Conservation (phyloP, 1,139 yeast genomes). For the Pichia sp. region DNA sequence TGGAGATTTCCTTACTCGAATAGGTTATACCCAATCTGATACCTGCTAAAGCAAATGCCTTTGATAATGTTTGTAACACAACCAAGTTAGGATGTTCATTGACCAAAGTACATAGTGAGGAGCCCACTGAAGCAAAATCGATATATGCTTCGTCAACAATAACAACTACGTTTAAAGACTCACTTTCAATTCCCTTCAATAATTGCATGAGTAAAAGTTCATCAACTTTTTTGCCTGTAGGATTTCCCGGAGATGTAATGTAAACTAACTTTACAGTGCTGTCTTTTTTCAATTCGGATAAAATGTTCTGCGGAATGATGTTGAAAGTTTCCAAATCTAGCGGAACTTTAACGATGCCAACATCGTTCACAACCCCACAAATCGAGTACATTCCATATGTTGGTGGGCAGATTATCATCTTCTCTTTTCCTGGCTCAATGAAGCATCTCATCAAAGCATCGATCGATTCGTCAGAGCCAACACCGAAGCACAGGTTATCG, state of each 20-base stretch:
- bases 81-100: constrained; percentile 78
- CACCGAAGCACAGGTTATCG: constrained; percentile 84
- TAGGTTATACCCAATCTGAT: constrained; percentile 82
- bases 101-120: constrained; percentile 78
- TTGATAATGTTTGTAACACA: constrained; percentile 87
- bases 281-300: constrained; percentile 52
- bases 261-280: constrained; percentile 66
- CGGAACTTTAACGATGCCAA: constrained; percentile 70
- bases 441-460: constrained; percentile 84
- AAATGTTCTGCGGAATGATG: constrained; percentile 55
- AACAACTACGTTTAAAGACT: constrained; percentile 69
- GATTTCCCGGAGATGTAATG: constrained; percentile 98
- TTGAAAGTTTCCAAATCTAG: constrained; percentile 60
- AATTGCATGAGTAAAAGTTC: constrained; percentile 48
- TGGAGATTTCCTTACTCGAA: constrained; percentile 56
- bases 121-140: constrained; percentile 68
- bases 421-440: constrained; percentile 79
- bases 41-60: constrained; percentile 95
- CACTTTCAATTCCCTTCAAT: constrained; percentile 39
- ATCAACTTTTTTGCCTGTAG: constrained; percentile 70
- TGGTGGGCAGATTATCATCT: constrained; percentile 84
- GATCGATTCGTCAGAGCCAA: constrained; percentile 95
- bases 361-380: constrained; percentile 86
- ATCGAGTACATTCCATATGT: constrained; percentile 97
- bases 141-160: constrained; percentile 94